phyloP scores from a whole-genome alignment of 1,284 basidiomycete genomes.

The Phylloboletellus chloephorus region DNA sequence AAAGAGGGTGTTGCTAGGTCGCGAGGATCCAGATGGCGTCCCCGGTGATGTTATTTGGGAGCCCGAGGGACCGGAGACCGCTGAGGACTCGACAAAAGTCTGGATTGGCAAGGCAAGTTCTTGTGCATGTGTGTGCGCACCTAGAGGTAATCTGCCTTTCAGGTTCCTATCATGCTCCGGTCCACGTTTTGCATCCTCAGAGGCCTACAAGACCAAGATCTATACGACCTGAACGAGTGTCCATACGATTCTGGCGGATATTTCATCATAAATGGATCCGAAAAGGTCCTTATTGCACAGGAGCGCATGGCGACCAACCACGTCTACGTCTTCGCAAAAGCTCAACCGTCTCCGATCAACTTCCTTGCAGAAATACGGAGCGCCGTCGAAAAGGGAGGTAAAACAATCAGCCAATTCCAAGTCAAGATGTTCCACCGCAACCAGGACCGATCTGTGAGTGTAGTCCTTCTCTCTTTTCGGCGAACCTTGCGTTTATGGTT shows the following conservation, averaged over 20 bases:
- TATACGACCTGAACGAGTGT: slow-evolving; percentile 93
- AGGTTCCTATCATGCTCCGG: slow-evolving; percentile 98
- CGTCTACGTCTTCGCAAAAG: slow-evolving; percentile 99
- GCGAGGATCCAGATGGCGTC: slow-evolving; percentile 76
- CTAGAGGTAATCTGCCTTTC: slow-evolving; percentile 10
- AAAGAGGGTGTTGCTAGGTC: slow-evolving; percentile 78
- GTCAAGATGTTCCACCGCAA: slow-evolving; percentile 94
- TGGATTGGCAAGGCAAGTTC: slow-evolving; percentile 89
- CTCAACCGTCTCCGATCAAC: slow-evolving; percentile 92
- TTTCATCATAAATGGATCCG: slow-evolving; percentile 99
- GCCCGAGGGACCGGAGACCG: slow-evolving; percentile 60
- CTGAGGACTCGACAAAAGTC: slow-evolving; percentile 75
- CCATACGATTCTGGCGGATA: slow-evolving; percentile 98
- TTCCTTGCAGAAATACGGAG: slow-evolving; percentile 97
- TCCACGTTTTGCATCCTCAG: slow-evolving; percentile 94
- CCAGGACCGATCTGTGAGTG: slow-evolving; percentile 77
- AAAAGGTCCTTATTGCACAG: slow-evolving; percentile 98
- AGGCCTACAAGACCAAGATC: slow-evolving; percentile 71
- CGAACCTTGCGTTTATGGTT: slow-evolving; percentile 5
- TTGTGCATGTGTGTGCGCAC: slow-evolving; percentile 2
- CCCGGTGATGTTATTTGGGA: slow-evolving; percentile 84
- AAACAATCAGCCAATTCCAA: slow-evolving; percentile 97
- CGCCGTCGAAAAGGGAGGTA: slow-evolving; percentile 97
- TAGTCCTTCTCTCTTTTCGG: not conserved
- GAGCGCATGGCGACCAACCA: slow-evolving; percentile 99